Evolutionary conservation across 345 rosid genomes (phyloP), one percentile per base, ranked within the genome.

Genomic region (Gossypium ekmanianum): DNA sequence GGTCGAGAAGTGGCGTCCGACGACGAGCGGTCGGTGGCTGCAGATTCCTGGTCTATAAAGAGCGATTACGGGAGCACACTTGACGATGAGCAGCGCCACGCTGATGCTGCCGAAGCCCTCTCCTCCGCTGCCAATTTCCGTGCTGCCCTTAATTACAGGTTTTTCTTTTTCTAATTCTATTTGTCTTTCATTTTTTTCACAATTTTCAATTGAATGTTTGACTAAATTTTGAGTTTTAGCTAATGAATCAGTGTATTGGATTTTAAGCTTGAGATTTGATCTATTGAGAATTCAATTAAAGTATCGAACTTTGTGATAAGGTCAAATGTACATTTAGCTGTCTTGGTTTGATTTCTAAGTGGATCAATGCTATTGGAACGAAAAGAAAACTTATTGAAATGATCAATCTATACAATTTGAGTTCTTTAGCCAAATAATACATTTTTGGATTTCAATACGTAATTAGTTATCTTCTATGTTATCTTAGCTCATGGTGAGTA

Each of bases 11-110:
- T 91, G 79, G 88, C 89, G 64, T 92, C 98, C 13, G 98, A 94
- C 82, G 98, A 94, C 80, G 98, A 94, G 74, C 88, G 97, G 59
- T 94, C 98, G 13, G 86, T 94, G 9, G 98, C 98, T 29, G 97
- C 98, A 9, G 98, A 94, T 82, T 94, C 98, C 12, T 94, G 98
- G 97, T 94, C 98, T 12, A 91, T 94, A 68, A 94, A 92, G 88
- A 94, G 97, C 78, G 98, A 94, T 74, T 94, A 92, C 63, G 97
- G 97, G 52, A 92, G 98, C 85, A 92, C 97, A 63, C 94, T 94
- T 74, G 98, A 94, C 69, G 98, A 94, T 79, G 97, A 92, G 81
- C 97, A 94, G 84, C 98, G 97, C 59, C 97, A 94, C 80, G 94
- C 89, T 14, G 99, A 94, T 66, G 98, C 99, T 26, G 86, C 94